Evolutionary conservation across 176 grass and related monocot genomes (phyloP), one percentile per base, ranked within the genome.

Genomic region (Avena eriantha): DNA sequence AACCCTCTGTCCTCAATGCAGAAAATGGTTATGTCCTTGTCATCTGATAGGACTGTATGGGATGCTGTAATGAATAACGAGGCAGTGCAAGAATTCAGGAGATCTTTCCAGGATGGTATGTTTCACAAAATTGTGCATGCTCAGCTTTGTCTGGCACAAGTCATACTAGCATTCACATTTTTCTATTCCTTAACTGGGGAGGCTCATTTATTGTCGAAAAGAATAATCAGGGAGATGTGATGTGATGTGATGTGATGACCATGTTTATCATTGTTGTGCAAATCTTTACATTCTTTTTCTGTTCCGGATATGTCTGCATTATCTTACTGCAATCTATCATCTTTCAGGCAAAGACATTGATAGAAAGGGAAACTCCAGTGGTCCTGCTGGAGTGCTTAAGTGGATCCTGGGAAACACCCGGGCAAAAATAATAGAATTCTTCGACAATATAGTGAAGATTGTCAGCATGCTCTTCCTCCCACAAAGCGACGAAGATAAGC

Each of bases 1-100:
- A 69, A 78, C 73, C n/a, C 31, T 69, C 31, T 69, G 71, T 82
- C 34, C 64, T 79, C 29, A 5, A 81, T 92, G 80, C 92, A 96
- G 97, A 94, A 87, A 90, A 90, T 99, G 84, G 97, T 96, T 43
- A 79, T 99, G 78, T 94, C 97, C 47, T 93, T 99, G 73, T 91
- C 97, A 45, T 82, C 85, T 14, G 97, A 99, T 91, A 94, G 90
- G 87, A 90, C 85, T 80, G 92, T 99, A 54, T 99, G 97, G 97
- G 82, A 94, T 69, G 97, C 97, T 80, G 82, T 99, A 50, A 89
- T 99, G 94, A 94, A 90, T 85, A 99, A 99, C 50, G 89, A 93
- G 21, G 90, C 94, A 70, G 94, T 96, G 71, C 90, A 96, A 87
- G 94, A 96, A 84, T 86, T 99, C 66, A 93, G 93, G 73, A 82